Percentiles rank a stretch among this genome's conserved stretches.
Evolutionary conservation across 164 flowering plant genomes (phyloP).

Genomic region (Vitis cinerea): DNA sequence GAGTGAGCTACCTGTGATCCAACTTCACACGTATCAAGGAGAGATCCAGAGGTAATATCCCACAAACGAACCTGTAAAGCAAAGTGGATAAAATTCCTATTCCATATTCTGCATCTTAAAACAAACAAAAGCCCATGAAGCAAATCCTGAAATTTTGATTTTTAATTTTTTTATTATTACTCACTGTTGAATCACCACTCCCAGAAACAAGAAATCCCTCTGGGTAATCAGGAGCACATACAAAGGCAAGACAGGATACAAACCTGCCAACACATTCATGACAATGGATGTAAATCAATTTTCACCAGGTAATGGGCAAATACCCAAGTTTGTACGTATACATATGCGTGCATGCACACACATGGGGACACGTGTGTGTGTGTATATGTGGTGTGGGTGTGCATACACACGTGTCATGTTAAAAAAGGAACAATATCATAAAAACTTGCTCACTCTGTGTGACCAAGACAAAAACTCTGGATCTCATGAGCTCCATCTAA

Average conservation of each 20-base stretch:
- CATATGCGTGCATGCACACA: background rate
- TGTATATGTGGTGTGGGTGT: background rate
- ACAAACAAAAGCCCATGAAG: background rate
- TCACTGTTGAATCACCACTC: constrained; percentile 95
- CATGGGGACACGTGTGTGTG: background rate
- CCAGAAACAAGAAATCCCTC: constrained; percentile 82
- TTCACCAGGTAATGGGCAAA: background rate
- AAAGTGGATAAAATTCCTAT: background rate
- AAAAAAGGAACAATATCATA: background rate
- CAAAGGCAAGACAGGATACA: constrained; percentile 72
- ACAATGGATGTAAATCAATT: background rate
- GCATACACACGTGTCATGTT: background rate
- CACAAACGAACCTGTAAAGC: constrained; percentile 76
- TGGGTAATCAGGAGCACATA: constrained; percentile 37
- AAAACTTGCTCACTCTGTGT: constrained; percentile 73
- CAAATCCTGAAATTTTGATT: no score
- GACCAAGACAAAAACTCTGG: constrained; percentile 94
- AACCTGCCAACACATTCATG: constrained; percentile 47
- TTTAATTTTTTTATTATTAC: constrained; percentile 17
- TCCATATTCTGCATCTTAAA: constrained; percentile 1
- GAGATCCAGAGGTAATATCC: constrained; percentile 74
- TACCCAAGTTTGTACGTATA: background rate
- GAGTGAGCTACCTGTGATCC: constrained; percentile 51
- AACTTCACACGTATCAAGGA: constrained; percentile 78
- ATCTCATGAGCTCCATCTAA: constrained; percentile 90